Base-by-base conservation (phyloP, 2,329 filamentous ascomycete genomes). In the Curvularia eragrostidis region DNA sequence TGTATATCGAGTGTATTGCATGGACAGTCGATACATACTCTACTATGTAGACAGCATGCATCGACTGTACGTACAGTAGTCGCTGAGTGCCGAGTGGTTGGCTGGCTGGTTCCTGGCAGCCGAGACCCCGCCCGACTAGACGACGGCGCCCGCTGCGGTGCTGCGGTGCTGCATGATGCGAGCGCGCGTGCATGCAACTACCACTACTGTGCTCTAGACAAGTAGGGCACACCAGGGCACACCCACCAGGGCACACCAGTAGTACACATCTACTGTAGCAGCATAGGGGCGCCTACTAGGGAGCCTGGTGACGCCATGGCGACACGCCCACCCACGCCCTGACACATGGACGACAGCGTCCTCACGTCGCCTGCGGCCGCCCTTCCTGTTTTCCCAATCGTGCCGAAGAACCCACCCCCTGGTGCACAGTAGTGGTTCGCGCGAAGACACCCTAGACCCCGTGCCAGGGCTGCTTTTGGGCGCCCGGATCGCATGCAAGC, bases 401-500 rank as follows among this genome's bases (percentile, higher is more conserved):
- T 30, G 42, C 32, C 50, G 51, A 54, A 44, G 43, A 15, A 23
- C 23, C 23, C 54, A 43, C 55, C 41, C 54, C 55, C 50, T 58
- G 43, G 50, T 39, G 55, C 55, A 54, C 48, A 49, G 50, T 49
- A 56, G 53, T 59, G 61, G 53, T 58, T 62, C 54, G 59, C 48
- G 49, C 43, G 41, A 52, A 41, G 58, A 43, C 58, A 58, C 32
- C 26, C 23, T 56, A 58, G 26, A 63, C 51, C 41, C 63, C 63
- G 63, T 65, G 63, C 61, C 52, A n/a, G n/a, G 42, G 51, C 49
- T 55, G 55, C 53, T 51, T 41, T 51, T 42, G 44, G 58, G 47
- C 58, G 64, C 60, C 61, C 52, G 62, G 64, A 65, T 59, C 54
- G 58, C 61, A 56, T 58, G 60, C 51, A 59, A 52, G 53, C 50